Evolutionary conservation across 106 monocot species (phyloP), one percentile per base, ranked within the genome.

Genomic region (Ottelia alismoides): DNA sequence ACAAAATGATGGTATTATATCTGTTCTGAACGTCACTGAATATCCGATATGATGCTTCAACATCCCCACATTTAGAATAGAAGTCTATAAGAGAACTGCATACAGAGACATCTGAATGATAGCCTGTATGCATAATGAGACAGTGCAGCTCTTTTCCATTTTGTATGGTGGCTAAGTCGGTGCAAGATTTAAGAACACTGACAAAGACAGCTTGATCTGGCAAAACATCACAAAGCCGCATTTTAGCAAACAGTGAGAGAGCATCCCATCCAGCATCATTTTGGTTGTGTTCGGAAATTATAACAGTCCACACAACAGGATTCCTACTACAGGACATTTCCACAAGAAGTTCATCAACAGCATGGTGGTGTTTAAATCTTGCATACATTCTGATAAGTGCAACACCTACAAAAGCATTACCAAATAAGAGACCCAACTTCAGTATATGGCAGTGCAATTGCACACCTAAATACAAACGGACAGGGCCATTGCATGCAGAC

Each of bases 51-150:
- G 83, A 63, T 62, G 64, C 54, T 19, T 17, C 29, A 0, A 79
- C 49, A 62, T 83, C 74, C 9, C 88, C 88, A 50, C 88, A 88
- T 53, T 88, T 88, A 10, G 83, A 69, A 49, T 88, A 88, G 83
- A 88, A 77, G 55, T 83, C 88, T 29, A 88, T 60, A 10, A 88
- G 88, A 5, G 76, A 64, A 63, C 68, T 68, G 47, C 54, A 32
- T 3, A 68, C 52, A 29, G 57, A 32, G 58, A 62, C 68, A 51
- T 76, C 62, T 9, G 61, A 67, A 49, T 14, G 32, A 45, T 74
- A 83, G 11, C 83, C 79, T 32, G 65, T 64, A 16, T 20, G 51
- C 10, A 69, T 46, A 1, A 88, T 59, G 23, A 79, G 68, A 51
- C 70, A 27, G 22, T 88, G 88, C 18, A 80, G 27, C 50, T 57